Percentiles rank a stretch among this genome's conserved stretches.
These are phyloP conservation scores for Sungouiozyma ichnusensis DNA, from an alignment of 805 yeast species.

Conservation along the genomic window DNA sequence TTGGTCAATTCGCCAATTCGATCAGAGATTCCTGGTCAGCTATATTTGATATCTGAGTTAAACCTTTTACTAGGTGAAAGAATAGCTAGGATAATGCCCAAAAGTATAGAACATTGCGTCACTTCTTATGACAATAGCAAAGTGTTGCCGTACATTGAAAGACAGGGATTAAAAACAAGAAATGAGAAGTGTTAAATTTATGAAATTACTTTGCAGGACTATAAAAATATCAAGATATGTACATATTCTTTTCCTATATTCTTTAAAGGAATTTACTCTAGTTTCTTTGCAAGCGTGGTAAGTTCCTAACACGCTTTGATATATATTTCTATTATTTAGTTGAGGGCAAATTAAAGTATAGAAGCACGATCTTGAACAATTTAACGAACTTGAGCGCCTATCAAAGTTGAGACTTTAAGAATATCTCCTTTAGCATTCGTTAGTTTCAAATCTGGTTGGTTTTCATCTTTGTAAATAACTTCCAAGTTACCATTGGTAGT, in stretches of 20 bases:
- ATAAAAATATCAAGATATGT: too few species aligned
- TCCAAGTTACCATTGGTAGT: conserved; percentile 66
- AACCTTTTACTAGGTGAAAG: conserved; percentile 14
- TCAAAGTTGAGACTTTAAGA: conserved; percentile 64
- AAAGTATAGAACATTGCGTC: neutral
- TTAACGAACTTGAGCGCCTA: conserved; percentile 71
- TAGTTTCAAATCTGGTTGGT: conserved; percentile 55
- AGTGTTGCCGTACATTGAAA: neutral
- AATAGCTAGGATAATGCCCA: conserved; percentile 2
- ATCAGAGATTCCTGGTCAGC: conserved; percentile 11
- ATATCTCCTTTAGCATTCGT: conserved; percentile 71
- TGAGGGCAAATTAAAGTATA: too few species aligned
- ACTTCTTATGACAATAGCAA: neutral
- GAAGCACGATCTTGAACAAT: too few species aligned
- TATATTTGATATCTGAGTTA: conserved; percentile 13
- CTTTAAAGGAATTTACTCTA: neutral
- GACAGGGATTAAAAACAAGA: neutral
- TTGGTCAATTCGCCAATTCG: conserved; percentile 7
- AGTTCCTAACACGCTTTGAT: too few species aligned
- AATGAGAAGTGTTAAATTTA: too few species aligned
- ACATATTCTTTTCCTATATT: neutral
- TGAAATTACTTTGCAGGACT: neutral
- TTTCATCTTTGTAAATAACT: conserved; percentile 69
- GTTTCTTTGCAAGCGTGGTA: neutral
- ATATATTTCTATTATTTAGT: too few species aligned